Evolutionary conservation across 2,329 filamentous ascomycete genomes (phyloP).

Genomic region (Emergomyces pasteurianus): DNA sequence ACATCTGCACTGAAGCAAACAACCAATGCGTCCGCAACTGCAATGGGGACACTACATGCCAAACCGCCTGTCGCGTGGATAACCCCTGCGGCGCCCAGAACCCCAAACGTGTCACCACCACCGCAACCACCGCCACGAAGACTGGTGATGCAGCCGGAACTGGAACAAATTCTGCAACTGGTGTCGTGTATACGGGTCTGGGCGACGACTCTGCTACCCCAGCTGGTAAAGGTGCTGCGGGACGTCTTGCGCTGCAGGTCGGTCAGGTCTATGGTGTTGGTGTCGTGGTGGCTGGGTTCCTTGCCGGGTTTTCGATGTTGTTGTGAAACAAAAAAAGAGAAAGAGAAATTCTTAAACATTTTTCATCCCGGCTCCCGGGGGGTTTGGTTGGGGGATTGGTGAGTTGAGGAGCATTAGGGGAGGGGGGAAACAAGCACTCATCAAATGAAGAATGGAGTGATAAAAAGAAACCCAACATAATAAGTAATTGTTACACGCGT

Average conservation of each 20-base stretch:
- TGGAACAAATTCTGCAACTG: constrained; percentile 23
- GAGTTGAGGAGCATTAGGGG: too few species aligned
- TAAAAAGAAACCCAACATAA: background rate
- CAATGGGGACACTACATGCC: constrained; percentile 36
- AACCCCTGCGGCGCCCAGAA: constrained; percentile 52
- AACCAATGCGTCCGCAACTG: constrained; percentile 45
- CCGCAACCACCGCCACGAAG: constrained; percentile 23
- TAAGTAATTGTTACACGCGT: too few species aligned
- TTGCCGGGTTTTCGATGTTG: constrained; percentile 46
- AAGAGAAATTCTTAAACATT: background rate
- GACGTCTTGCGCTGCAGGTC: constrained; percentile 37
- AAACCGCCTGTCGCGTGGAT: constrained; percentile 38
- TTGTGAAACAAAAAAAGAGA: constrained; percentile 25
- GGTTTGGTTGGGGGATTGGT: too few species aligned
- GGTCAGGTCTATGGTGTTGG: constrained; percentile 46
- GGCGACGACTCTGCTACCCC: constrained; percentile 26
- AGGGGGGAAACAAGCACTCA: too few species aligned
- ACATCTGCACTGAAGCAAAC: constrained; percentile 46
- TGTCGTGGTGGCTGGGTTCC: constrained; percentile 42
- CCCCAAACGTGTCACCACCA: constrained; percentile 43
- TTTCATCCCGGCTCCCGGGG: too few species aligned
- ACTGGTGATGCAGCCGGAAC: constrained; percentile 10
- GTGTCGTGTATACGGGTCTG: constrained; percentile 34
- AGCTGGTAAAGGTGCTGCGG: constrained; percentile 20
- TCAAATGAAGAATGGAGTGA: background rate